phyloP scores from a whole-genome alignment of 768 basidiomycete species.

The Pisolithus sp. region DNA sequence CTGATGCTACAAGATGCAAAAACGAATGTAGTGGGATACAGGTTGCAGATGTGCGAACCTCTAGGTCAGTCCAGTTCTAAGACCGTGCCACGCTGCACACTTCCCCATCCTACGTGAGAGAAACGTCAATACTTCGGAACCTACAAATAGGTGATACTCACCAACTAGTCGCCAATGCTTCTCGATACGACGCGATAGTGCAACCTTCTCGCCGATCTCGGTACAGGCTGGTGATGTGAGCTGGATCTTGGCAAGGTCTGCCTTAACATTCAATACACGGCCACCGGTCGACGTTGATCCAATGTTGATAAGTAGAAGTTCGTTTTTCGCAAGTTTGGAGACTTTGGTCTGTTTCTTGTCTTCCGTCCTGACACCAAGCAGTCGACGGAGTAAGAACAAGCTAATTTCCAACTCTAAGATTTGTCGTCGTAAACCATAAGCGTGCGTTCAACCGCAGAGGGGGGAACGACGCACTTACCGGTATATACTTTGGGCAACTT shows the following conservation, averaged over 20 bases:
- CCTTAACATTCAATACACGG: conserved; percentile 89
- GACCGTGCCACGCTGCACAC: conserved; percentile 79
- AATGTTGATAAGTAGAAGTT: conserved; percentile 93
- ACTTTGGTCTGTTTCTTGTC: conserved; percentile 99
- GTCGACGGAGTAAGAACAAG: conserved; percentile 88
- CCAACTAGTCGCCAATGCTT: conserved; percentile 98
- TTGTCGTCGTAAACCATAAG: not conserved
- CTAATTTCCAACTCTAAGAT: conserved; percentile 82
- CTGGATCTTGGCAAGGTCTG: conserved; percentile 90
- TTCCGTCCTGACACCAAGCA: conserved; percentile 97
- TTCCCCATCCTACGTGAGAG: conserved; percentile 51
- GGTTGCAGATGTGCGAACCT: not conserved
- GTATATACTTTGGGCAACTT: conserved; percentile 92
- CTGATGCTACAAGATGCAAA: not conserved
- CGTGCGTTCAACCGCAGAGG: too few relatives aligned
- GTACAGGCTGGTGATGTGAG: conserved; percentile 94
- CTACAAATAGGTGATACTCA: conserved; percentile 33
- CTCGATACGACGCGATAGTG: conserved; percentile 88
- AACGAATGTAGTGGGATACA: not conserved
- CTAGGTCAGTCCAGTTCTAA: conserved; percentile 66
- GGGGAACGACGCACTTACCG: conserved; percentile 34
- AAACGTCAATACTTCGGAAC: not conserved
- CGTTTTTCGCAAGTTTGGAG: conserved; percentile 84
- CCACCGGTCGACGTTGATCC: conserved; percentile 97
- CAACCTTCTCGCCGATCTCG: conserved; percentile 96